These are phyloP conservation scores for Penicillium arizonense DNA, from an alignment of 495 filamentous ascomycete species.

Conservation along the genomic window DNA sequence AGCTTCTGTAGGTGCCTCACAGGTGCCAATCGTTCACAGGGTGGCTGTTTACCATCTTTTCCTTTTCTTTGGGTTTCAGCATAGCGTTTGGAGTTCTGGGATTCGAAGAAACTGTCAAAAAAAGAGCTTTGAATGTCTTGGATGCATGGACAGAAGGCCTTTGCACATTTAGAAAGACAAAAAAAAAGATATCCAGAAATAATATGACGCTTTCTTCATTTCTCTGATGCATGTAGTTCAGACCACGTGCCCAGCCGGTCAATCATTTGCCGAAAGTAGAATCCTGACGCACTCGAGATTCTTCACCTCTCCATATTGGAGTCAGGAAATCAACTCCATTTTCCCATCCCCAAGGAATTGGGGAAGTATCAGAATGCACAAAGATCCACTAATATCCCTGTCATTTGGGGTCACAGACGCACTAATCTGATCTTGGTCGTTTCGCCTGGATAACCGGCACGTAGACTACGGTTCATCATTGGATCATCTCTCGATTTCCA, in stretches of 20 bases:
- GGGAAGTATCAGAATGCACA: too few relatives aligned
- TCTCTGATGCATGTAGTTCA: not conserved
- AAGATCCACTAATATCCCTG: not conserved
- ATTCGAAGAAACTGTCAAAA: constrained; percentile 16
- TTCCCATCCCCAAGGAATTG: too few relatives aligned
- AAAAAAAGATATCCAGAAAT: constrained; percentile 18
- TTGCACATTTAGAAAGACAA: constrained; percentile 25
- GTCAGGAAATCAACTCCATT: too few relatives aligned
- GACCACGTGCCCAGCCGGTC: too few relatives aligned
- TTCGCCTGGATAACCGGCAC: constrained; percentile 24
- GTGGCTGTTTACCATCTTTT: constrained; percentile 15
- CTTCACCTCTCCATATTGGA: too few relatives aligned
- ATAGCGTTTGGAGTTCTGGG: constrained; percentile 46
- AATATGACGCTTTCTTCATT: constrained; percentile 13
- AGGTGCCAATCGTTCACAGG: constrained; percentile 4
- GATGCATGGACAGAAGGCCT: constrained; percentile 6
- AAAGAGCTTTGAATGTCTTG: constrained; percentile 8
- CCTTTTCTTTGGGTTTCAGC: constrained; percentile 31
- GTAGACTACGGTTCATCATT: constrained; percentile 7
- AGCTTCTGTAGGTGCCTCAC: constrained; percentile 57
- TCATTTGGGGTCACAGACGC: not conserved
- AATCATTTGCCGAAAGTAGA: too few relatives aligned
- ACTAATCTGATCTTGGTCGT: constrained; percentile 8
- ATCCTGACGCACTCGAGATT: too few relatives aligned
- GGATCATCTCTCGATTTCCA: constrained; percentile 3